Conservation (phyloP, 148 eudicot genomes). For the Fagopyrum esculentum region DNA sequence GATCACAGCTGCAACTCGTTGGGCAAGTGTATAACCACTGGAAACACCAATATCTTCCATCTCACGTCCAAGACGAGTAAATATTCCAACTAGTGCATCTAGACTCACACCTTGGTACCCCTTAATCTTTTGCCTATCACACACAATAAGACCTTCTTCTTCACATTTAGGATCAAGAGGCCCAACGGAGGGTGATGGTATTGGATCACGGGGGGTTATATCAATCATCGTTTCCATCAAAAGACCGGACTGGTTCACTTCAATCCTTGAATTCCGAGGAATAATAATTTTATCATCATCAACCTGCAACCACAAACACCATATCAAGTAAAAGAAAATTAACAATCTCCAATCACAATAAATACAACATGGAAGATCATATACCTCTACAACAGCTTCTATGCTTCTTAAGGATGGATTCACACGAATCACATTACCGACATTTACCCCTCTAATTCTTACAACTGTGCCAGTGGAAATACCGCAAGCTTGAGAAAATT, state of each 20-base stretch:
- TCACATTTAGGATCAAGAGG: conserved; percentile 74
- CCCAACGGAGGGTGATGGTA: conserved; percentile 69
- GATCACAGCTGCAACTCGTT: conserved; percentile 60
- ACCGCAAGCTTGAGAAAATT: conserved; percentile 86
- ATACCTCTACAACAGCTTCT: conserved; percentile 87
- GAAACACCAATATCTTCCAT: conserved; percentile 79
- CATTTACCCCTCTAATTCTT: conserved; percentile 85
- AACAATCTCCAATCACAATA: conserved; percentile 3
- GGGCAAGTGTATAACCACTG: conserved; percentile 56
- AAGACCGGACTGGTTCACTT: conserved; percentile 96
- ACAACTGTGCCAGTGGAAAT: conserved; percentile 79
- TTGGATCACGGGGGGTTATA: conserved; percentile 80
- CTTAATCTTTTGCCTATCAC: conserved; percentile 82
- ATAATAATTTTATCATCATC: conserved; percentile 88
- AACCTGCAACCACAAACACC: conserved; percentile 41
- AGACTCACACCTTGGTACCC: conserved; percentile 89
- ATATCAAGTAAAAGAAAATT: background rate
- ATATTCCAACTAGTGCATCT: conserved; percentile 88
- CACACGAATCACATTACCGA: conserved; percentile 77
- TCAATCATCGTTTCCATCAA: conserved; percentile 97
- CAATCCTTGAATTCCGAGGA: conserved; percentile 77
- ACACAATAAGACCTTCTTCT: conserved; percentile 77
- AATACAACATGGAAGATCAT: conserved; percentile 16
- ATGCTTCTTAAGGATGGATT: conserved; percentile 69
- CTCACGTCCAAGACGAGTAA: conserved; percentile 89